Base-by-base conservation (phyloP, 2,329 filamentous ascomycete genomes). In the Neurospora sp. region DNA sequence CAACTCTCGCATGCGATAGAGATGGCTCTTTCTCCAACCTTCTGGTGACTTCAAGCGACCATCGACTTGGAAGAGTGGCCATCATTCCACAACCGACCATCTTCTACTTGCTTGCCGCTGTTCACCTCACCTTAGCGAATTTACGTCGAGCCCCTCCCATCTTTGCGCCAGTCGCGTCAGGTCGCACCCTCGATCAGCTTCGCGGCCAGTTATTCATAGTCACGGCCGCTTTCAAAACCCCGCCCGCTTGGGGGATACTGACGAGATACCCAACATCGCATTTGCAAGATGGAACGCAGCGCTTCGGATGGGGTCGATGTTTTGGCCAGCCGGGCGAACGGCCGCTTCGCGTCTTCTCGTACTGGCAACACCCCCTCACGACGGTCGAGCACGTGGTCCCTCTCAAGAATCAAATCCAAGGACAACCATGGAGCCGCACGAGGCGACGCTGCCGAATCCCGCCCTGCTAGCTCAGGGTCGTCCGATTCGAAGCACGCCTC, bases 341-440 rank as follows among this genome's bases (percentile, higher is more conserved):
- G 73, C 38, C 75, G 74, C 62, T 71, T 73, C 68, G 74, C 74
- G n/a, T 71, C 77, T 33, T 74, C 76, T 5, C 77, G 83, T 10
- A 73, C 79, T 8, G 81, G 83, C 68, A 81, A 79, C 73, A 78
- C 80, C 68, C 78, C 79, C 6, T 80, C 79, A n/a, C 78, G 70
- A 40, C 69, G 81, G 43, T 81, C 79, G 74, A 80, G 81, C 67
- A 73, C 84, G 15, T 84, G 84, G 69, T 68, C 75, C 39, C 74
- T 70, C 67, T 72, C 75, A 70, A 71, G 75, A 71, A 70, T 72
- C 17, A 72, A 70, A 15, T 62, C 72, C 62, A 75, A 73, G 40
- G 75, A 77, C 38, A 73, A 71, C 68, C n/a, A 66, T 43, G 67
- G 62, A 9, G 17, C 70, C 36, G 52, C 43, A 5, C 4, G 38